These are phyloP conservation scores for Penicillium cinerascens DNA, from an alignment of 495 filamentous ascomycete species.

Conservation along the genomic window DNA sequence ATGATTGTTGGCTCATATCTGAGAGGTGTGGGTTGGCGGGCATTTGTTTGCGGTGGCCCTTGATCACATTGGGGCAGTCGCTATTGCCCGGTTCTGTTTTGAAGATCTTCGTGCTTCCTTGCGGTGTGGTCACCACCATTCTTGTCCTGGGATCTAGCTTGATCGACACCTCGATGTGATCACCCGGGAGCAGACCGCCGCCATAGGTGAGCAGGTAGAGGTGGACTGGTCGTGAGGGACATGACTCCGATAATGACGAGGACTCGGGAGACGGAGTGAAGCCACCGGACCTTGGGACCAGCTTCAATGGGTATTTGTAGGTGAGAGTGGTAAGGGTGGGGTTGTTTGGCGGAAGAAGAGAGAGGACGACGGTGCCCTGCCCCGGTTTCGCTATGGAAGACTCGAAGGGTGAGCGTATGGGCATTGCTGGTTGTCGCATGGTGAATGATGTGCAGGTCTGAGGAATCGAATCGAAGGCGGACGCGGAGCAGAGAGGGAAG, in stretches of 20 bases:
- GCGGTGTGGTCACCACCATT: slow-evolving; percentile 77
- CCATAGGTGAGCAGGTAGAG: slow-evolving; percentile 93
- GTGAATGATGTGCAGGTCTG: slow-evolving; percentile 4
- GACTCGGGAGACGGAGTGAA: slow-evolving; percentile 31
- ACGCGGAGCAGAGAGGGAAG: neutral
- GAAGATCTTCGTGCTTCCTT: slow-evolving; percentile 96
- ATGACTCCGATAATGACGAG: slow-evolving; percentile 22
- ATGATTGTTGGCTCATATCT: slow-evolving; percentile 63
- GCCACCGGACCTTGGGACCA: slow-evolving; percentile 64
- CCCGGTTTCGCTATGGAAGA: slow-evolving; percentile 68
- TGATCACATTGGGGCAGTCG: slow-evolving; percentile 23
- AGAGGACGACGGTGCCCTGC: slow-evolving; percentile 70
- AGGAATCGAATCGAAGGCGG: neutral
- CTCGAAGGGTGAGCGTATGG: slow-evolving; percentile 60
- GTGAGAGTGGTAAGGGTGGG: slow-evolving; percentile 70
- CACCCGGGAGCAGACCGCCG: slow-evolving; percentile 84
- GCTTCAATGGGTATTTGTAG: slow-evolving; percentile 93
- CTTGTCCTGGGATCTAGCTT: slow-evolving; percentile 60
- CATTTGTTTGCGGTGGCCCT: slow-evolving; percentile 27
- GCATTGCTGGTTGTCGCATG: slow-evolving; percentile 35
- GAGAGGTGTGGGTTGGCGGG: slow-evolving; percentile 24
- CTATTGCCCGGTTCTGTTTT: slow-evolving; percentile 54
- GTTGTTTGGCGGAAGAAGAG: slow-evolving; percentile 64
- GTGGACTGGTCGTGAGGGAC: slow-evolving; percentile 47
- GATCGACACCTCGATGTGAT: slow-evolving; percentile 70